Percentiles rank a stretch among this genome's conserved stretches.
These are phyloP conservation scores for Apiospora marii DNA, from an alignment of 2,329 filamentous ascomycete genomes.

Conservation along the genomic window DNA sequence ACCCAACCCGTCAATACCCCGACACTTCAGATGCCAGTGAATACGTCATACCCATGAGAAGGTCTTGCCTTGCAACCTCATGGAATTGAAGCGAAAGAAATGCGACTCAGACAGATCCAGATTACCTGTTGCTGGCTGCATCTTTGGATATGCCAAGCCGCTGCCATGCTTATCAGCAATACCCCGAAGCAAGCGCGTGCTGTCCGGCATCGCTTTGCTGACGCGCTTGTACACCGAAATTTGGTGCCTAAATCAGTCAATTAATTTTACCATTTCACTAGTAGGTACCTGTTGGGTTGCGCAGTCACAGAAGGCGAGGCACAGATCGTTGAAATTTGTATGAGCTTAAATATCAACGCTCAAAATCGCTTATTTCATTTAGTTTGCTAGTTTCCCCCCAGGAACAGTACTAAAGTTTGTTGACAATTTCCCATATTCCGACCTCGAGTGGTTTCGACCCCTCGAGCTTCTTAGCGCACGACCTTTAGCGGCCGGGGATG, in stretches of 20 bases:
- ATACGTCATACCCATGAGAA: not conserved
- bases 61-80: not conserved
- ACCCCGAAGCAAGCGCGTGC: not conserved
- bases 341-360: not conserved
- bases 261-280: not conserved
- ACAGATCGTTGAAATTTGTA: not conserved
- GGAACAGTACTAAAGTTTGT: not conserved
- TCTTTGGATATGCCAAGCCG: too few relatives aligned
- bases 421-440: not conserved
- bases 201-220: not conserved
- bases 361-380: not conserved
- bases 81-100: not conserved
- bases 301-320: not conserved
- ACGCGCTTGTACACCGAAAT: not conserved
- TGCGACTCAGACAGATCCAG: not conserved
- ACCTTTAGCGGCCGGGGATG: constrained; percentile 38
- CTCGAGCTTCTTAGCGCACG: not conserved
- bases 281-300: not conserved
- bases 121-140: not conserved
- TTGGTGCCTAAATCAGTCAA: not conserved
- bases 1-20: not conserved
- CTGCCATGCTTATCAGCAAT: not conserved
- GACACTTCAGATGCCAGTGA: not conserved
- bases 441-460: not conserved
- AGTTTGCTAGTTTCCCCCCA: not conserved